Conservation (phyloP, 352 stramenopile species). For the Globisporangium spiculum region DNA sequence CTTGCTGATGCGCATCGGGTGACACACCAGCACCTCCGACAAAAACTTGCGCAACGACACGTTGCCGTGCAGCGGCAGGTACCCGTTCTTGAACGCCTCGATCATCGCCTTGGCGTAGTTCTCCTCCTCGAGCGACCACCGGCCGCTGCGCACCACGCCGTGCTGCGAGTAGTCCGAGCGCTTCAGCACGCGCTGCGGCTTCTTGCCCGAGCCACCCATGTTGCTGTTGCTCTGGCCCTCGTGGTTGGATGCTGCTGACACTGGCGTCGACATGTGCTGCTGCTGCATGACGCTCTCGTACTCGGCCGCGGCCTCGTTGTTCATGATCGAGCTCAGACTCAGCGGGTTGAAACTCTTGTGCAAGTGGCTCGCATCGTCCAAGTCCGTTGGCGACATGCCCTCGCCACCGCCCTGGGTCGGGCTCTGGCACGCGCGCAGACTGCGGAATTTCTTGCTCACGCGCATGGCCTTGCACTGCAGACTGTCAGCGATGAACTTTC, state of each 20-base stretch:
- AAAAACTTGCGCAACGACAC: slow-evolving; percentile 82
- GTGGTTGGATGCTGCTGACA: not conserved
- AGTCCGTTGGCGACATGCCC: slow-evolving; percentile 15
- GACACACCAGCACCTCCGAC: slow-evolving; percentile 83
- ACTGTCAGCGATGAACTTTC: slow-evolving; percentile 55
- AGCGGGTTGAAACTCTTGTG: slow-evolving; percentile 54
- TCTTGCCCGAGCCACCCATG: slow-evolving; percentile 23
- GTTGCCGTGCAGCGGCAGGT: slow-evolving; percentile 66
- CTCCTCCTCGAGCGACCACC: slow-evolving; percentile 73
- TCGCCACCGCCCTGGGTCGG: slow-evolving; percentile 6
- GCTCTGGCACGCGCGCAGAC: slow-evolving; percentile 29
- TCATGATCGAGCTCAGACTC: slow-evolving; percentile 76
- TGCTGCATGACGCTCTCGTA: not conserved
- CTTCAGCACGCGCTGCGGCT: slow-evolving; percentile 55
- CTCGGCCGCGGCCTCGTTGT: slow-evolving; percentile 42
- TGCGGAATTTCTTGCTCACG: slow-evolving; percentile 65
- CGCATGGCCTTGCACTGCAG: slow-evolving; percentile 67
- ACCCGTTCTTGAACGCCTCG: slow-evolving; percentile 69
- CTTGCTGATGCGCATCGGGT: slow-evolving; percentile 91
- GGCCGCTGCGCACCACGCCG: slow-evolving; percentile 63
- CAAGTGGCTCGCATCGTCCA: slow-evolving; percentile 11
- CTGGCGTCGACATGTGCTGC: not conserved
- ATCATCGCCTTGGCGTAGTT: slow-evolving; percentile 54
- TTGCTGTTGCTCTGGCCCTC: not conserved
- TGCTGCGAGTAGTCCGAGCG: slow-evolving; percentile 80